Conservation (phyloP, 495 filamentous ascomycete genomes). For the Evernia prunastri region DNA sequence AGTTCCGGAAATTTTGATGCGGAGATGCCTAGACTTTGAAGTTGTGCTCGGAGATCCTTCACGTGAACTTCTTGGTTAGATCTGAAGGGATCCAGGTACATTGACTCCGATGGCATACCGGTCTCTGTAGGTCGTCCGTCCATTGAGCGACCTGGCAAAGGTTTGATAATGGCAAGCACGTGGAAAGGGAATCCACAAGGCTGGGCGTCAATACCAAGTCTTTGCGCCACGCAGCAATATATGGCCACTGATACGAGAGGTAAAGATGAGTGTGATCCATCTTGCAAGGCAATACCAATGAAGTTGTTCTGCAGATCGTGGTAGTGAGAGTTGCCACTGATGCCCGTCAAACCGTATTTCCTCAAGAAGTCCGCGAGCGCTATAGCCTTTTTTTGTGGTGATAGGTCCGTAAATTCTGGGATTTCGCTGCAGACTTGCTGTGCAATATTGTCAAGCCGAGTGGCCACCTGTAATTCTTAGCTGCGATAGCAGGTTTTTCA, state of each 20-base stretch:
- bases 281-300: conserved; percentile 61
- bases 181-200: conserved; percentile 75
- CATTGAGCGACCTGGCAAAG: conserved; percentile 52
- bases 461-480: conserved; percentile 45
- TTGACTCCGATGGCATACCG: conserved; percentile 43
- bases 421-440: conserved; percentile 43
- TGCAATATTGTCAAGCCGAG: conserved; percentile 58
- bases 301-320: conserved; percentile 78
- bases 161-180: conserved; percentile 65
- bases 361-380: conserved; percentile 59
- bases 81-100: conserved; percentile 82
- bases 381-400: conserved; percentile 61
- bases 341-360: conserved; percentile 59
- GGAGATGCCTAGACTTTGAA: conserved; percentile 57
- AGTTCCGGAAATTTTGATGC: conserved; percentile 46
- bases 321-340: conserved; percentile 57
- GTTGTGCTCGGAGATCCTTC: conserved; percentile 49
- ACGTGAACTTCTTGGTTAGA: conserved; percentile 59
- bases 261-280: conserved; percentile 60
- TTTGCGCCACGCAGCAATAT: conserved; percentile 59
- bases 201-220: conserved; percentile 61
- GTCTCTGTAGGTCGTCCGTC: conserved; percentile 50
- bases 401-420: conserved; percentile 43
- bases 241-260: conserved; percentile 73
- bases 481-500: conserved; percentile 4